A percentile compares a stretch with the other conserved stretches of the same genome.
phyloP scores from a whole-genome alignment of 352 stramenopile genomes.

The Phytophthora boehmeriae region DNA sequence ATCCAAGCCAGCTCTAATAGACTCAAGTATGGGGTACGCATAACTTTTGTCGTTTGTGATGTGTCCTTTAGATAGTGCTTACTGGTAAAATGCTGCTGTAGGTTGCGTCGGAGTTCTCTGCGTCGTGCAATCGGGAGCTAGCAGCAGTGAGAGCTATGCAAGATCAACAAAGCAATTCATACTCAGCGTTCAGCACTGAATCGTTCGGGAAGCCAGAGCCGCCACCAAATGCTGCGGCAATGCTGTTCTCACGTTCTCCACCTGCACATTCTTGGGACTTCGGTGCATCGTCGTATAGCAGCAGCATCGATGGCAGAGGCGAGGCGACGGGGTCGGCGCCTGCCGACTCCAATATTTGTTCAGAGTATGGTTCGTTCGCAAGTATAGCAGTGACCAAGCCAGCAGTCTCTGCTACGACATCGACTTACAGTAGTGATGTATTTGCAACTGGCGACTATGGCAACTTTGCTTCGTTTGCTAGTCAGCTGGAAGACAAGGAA shows the following conservation, averaged over 20 bases:
- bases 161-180: conserved; percentile 59
- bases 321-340: not conserved
- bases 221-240: conserved; percentile 20
- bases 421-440: not conserved
- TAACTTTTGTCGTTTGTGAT: conserved; percentile 1
- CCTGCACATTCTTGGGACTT: conserved; percentile 11
- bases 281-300: no score
- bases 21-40: conserved; percentile 66
- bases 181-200: conserved; percentile 74
- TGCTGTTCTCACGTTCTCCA: conserved; percentile 60
- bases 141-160: conserved; percentile 43
- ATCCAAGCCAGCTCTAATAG: conserved; percentile 61
- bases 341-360: conserved; percentile 9
- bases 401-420: not conserved
- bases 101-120: conserved; percentile 59
- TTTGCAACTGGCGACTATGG: conserved; percentile 25
- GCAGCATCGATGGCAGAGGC: not conserved
- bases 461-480: conserved; percentile 25
- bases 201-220: conserved; percentile 37
- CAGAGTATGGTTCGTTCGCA: conserved; percentile 38
- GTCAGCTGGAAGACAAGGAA: conserved; percentile 19
- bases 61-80: no score
- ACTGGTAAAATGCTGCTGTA: conserved; percentile 15
- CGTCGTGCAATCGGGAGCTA: conserved; percentile 61
- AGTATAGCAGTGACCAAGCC: conserved; percentile 33